Conservation (phyloP, 176 grass and related monocot genomes). For the Triticum turgidum region DNA sequence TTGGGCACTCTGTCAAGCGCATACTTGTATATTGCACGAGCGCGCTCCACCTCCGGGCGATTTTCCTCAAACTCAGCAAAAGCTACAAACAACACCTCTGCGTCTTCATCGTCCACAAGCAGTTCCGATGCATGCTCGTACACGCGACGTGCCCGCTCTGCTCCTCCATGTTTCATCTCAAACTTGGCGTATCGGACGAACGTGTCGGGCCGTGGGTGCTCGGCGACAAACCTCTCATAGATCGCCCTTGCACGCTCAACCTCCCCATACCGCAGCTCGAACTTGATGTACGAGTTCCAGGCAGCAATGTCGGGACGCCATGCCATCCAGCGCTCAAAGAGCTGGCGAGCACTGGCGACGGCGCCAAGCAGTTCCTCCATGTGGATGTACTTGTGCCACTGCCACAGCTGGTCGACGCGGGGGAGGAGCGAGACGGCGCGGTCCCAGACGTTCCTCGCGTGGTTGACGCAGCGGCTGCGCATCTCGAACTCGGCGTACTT, state of each 20-base stretch:
- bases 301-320: constrained; percentile 23
- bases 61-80: constrained; percentile 88
- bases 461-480: constrained; percentile 52
- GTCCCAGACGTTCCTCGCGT: constrained; percentile 62
- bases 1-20: constrained; percentile 69
- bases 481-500: constrained; percentile 69
- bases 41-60: constrained; percentile 58
- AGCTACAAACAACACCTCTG: constrained; percentile 61
- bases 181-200: constrained; percentile 80
- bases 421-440: constrained; percentile 58
- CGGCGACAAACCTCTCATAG: constrained; percentile 55
- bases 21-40: constrained; percentile 69
- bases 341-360: constrained; percentile 45
- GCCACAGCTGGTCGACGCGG: constrained; percentile 61
- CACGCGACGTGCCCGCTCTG: constrained; percentile 36
- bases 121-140: constrained; percentile 71
- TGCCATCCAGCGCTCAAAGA: constrained; percentile 63
- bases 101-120: constrained; percentile 62
- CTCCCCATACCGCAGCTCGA: constrained; percentile 79
- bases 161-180: constrained; percentile 75
- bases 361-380: constrained; percentile 59
- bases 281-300: constrained; percentile 89
- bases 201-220: constrained; percentile 58
- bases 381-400: constrained; percentile 62
- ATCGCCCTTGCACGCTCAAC: constrained; percentile 56